phyloP scores from a whole-genome alignment of 2,329 filamentous ascomycete genomes.

The Cytospora leucostoma region DNA sequence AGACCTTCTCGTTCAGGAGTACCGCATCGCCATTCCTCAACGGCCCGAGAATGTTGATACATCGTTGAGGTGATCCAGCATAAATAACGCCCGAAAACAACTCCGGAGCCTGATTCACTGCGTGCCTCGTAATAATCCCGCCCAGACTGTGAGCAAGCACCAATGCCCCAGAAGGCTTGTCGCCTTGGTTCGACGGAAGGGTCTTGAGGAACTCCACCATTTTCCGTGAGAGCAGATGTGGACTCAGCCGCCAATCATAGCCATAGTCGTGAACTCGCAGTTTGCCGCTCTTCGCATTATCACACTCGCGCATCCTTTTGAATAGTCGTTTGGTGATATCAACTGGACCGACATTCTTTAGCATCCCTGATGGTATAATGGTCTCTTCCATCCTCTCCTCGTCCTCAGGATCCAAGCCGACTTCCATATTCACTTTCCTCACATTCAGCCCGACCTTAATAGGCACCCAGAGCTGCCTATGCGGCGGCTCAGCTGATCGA shows the following conservation, averaged over 20 bases:
- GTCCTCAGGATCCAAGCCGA: conserved; percentile 78
- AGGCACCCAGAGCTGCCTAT: conserved; percentile 91
- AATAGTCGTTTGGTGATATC: conserved; percentile 84
- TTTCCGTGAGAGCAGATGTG: conserved; percentile 69
- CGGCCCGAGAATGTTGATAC: conserved; percentile 88
- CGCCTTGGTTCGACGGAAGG: conserved; percentile 69
- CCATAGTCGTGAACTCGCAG: conserved; percentile 86
- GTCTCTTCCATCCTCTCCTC: conserved; percentile 80
- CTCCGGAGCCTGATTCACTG: conserved; percentile 80
- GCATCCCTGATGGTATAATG: conserved; percentile 84
- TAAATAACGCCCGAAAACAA: conserved; percentile 86
- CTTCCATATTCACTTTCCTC: conserved; percentile 86
- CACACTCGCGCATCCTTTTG: conserved; percentile 71
- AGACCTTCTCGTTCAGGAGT: conserved; percentile 80
- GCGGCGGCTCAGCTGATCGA: conserved; percentile 76
- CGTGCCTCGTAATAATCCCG: conserved; percentile 84
- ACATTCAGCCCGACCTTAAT: conserved; percentile 91
- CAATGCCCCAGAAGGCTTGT: conserved; percentile 65
- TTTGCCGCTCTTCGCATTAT: conserved; percentile 70
- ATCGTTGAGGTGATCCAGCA: conserved; percentile 80
- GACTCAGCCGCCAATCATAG: conserved; percentile 92
- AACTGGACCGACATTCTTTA: conserved; percentile 88
- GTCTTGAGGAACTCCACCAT: conserved; percentile 73
- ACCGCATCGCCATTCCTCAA: conserved; percentile 92
- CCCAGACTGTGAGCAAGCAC: conserved; percentile 88